Base-by-base conservation (phyloP, 2,329 filamentous ascomycete species). In the Pseudogymnoascus sp. region DNA sequence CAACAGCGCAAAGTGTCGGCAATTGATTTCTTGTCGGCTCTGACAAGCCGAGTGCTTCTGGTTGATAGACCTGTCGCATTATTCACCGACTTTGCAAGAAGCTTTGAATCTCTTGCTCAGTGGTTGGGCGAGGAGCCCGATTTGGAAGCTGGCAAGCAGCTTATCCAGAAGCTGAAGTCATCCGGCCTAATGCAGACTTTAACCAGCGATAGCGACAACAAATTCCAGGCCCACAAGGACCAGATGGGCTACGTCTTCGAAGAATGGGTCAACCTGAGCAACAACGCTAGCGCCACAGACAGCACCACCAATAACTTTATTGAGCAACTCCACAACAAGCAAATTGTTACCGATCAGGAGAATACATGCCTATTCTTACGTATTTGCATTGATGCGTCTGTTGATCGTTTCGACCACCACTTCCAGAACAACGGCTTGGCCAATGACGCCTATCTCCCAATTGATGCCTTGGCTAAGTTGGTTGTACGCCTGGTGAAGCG, bases 171-270 rank as follows among this genome's bases (percentile, higher is more conserved):
- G 68, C 75, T 90, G 61, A 82, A 75, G 37, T 80, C 85, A 68
- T 79, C 80, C 62, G 79, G 81, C 13, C 78, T 83, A 43, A 79
- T 79, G 4, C 74, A 91, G 79, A 77, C 83, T 78, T 6, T 67
- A 73, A 66, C 81, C 68, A 75, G 81, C 63, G 75, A 81, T 62
- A 77, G 80, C 31, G 85, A 82, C 21, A 84, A 88, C 64, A 82
- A 85, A 61, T 77, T 80, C 14, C 75, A 78, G 41, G 80, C 84
- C 34, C 87, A 87, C 69, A 85, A 87, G 67, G 91, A 96, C 67
- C 92, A 97, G 74, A 86, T 96, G 77, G 92, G 96, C 70, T 98
- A 99, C 73, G 83, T 97, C 19, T 97, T 99, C 72, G 92, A 93
- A 48, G 95, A 99, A 77, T 99, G 95, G 95, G 85, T 93, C 28